Conservation (phyloP, 192 early-diverging fungal species). For the Linnemannia elongata region DNA sequence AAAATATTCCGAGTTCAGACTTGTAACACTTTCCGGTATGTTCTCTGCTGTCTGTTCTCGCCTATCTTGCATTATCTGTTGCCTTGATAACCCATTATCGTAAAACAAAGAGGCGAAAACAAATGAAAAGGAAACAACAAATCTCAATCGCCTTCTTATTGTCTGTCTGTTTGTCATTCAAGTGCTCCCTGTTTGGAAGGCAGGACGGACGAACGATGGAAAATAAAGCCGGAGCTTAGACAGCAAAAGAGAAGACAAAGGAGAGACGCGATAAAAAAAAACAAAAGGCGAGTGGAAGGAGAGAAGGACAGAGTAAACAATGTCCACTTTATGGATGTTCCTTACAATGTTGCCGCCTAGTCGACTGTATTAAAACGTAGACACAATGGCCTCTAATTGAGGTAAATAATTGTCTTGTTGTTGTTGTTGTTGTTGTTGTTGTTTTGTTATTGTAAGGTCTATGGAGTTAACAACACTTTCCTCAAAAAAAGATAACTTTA, state of each 20-base stretch:
- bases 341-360: background rate
- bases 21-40: background rate
- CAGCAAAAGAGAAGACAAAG: background rate
- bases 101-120: background rate
- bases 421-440: background rate
- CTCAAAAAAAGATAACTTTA: background rate
- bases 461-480: background rate
- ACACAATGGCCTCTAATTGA: background rate
- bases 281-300: background rate
- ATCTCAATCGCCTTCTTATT: background rate
- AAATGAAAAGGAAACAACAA: background rate
- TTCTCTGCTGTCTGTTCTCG: background rate
- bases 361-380: background rate
- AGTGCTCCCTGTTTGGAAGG: background rate
- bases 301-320: background rate
- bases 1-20: background rate
- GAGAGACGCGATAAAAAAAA: background rate
- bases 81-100: background rate
- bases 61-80: background rate
- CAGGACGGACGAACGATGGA: background rate
- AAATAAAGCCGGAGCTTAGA: background rate
- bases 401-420: background rate
- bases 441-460: background rate
- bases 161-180: background rate
- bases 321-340: background rate